Evolutionary conservation across 805 yeast genomes (phyloP).

Genomic region (Hanseniaspora pseudoguilliermondii): DNA sequence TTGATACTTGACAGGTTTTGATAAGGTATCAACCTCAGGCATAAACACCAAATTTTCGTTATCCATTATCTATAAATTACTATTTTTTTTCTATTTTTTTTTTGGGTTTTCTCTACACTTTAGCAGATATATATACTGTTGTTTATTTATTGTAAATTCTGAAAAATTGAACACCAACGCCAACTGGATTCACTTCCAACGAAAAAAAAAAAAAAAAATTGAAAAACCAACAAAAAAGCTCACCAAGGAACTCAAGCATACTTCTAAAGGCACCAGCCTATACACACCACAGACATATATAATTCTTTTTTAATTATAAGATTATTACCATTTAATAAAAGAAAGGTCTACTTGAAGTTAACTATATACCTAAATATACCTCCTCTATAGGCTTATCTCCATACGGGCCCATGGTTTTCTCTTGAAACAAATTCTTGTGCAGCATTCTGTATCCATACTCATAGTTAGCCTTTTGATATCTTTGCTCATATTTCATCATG

Average conservation of each 20-base stretch:
- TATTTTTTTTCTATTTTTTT: background rate
- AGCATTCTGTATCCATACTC: conserved; percentile 59
- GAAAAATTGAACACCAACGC: too few relatives aligned
- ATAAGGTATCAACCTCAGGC: background rate
- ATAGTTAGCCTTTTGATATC: conserved; percentile 68
- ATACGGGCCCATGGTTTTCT: conserved; percentile 80
- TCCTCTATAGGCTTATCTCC: conserved; percentile 56
- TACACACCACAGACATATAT: too few relatives aligned
- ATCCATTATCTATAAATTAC: background rate
- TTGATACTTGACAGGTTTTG: background rate
- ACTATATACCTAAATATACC: conserved; percentile 71
- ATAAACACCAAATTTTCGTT: background rate
- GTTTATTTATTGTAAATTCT: too few relatives aligned
- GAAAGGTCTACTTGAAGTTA: background rate
- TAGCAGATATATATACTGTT: too few relatives aligned
- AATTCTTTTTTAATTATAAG: too few relatives aligned
- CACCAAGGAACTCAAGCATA: too few relatives aligned
- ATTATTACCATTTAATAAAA: background rate
- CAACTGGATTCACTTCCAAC: too few relatives aligned
- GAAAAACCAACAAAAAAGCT: too few relatives aligned
- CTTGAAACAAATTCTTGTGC: conserved; percentile 69
- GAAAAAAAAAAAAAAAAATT: too few relatives aligned
- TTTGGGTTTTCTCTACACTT: background rate
- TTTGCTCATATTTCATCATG: conserved; percentile 47
- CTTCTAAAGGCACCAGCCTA: too few relatives aligned